Percentiles rank a stretch among this genome's conserved stretches.
These are phyloP conservation scores for Debaryomycetaceae sp. DNA, from an alignment of 1,139 yeast species.

Conservation along the genomic window DNA sequence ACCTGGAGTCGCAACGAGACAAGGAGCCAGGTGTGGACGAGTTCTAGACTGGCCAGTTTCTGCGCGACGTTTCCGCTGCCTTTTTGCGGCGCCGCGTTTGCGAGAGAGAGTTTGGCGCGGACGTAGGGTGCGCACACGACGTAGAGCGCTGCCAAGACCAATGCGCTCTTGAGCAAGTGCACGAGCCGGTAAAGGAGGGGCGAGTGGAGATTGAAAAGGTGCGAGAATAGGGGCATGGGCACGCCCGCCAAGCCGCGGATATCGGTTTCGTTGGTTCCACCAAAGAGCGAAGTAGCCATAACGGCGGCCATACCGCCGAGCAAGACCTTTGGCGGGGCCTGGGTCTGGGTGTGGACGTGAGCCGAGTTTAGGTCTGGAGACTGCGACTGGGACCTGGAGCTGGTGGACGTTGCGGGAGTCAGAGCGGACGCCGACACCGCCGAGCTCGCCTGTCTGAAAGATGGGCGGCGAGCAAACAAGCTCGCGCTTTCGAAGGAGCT, in stretches of 20 bases:
- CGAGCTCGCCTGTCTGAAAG: too few species aligned
- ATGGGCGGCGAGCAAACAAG: too few species aligned
- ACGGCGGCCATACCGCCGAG: conserved; percentile 50
- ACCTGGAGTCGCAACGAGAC: conserved; percentile 20
- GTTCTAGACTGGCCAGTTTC: too few species aligned
- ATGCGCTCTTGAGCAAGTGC: conserved; percentile 14
- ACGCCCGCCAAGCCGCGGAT: conserved; percentile 29
- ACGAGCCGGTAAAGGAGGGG: conserved; percentile 16
- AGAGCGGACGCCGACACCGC: background rate
- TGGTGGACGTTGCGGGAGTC: background rate
- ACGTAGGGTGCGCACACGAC: conserved; percentile 14
- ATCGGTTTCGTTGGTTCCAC: conserved; percentile 19
- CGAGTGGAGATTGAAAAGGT: conserved; percentile 14
- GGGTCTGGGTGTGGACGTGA: background rate
- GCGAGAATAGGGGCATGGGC: conserved; percentile 20
- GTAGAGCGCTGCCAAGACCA: conserved; percentile 18
- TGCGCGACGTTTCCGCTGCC: too few species aligned
- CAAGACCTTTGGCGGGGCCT: conserved; percentile 16
- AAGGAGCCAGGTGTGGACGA: conserved; percentile 14
- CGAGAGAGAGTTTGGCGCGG: too few species aligned
- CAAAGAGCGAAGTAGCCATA: conserved; percentile 36
- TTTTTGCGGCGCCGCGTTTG: too few species aligned
- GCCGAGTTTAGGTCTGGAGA: background rate
- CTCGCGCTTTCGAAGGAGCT: background rate
- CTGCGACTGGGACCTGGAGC: background rate